Evolutionary conservation across 2,329 filamentous ascomycete genomes (phyloP).

Genomic region (Aspergillus ochraceoroseus): DNA sequence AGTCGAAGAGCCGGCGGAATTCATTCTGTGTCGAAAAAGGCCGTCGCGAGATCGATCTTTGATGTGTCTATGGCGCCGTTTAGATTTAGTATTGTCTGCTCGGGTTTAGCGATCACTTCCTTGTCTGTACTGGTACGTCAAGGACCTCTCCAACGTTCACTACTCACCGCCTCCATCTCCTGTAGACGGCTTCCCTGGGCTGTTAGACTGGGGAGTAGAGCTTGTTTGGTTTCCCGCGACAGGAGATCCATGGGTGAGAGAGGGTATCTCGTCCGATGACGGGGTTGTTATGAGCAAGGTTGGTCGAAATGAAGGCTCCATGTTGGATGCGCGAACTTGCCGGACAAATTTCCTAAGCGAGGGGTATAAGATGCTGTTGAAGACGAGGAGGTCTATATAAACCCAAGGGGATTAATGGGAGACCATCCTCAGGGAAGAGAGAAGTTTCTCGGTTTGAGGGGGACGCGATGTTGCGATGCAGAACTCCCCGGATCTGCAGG

Average conservation of each 20-base stretch:
- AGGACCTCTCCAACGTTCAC: too few species aligned
- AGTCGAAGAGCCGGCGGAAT: slow-evolving; percentile 29
- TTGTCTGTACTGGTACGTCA: too few species aligned
- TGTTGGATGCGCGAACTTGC: background rate
- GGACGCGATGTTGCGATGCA: too few species aligned
- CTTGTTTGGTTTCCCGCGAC: slow-evolving; percentile 14
- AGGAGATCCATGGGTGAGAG: slow-evolving; percentile 25
- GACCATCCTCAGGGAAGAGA: too few species aligned
- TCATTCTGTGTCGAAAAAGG: slow-evolving; percentile 34
- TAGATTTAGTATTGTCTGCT: slow-evolving; percentile 6
- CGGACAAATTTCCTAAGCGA: too few species aligned
- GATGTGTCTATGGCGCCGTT: slow-evolving; percentile 24
- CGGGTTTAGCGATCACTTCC: slow-evolving; percentile 20
- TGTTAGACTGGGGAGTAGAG: slow-evolving; percentile 16
- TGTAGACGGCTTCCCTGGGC: slow-evolving; percentile 17
- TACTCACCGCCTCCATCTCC: slow-evolving; percentile 14
- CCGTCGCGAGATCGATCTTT: slow-evolving; percentile 29
- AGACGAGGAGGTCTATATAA: too few species aligned
- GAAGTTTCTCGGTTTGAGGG: too few species aligned
- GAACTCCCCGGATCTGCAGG: too few species aligned
- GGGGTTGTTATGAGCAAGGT: background rate
- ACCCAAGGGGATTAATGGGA: too few species aligned
- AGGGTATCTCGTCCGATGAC: slow-evolving; percentile 4
- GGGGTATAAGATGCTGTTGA: too few species aligned
- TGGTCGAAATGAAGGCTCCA: slow-evolving; percentile 13